Conservation (phyloP, 305 asterid species). For the Withania somnifera region DNA sequence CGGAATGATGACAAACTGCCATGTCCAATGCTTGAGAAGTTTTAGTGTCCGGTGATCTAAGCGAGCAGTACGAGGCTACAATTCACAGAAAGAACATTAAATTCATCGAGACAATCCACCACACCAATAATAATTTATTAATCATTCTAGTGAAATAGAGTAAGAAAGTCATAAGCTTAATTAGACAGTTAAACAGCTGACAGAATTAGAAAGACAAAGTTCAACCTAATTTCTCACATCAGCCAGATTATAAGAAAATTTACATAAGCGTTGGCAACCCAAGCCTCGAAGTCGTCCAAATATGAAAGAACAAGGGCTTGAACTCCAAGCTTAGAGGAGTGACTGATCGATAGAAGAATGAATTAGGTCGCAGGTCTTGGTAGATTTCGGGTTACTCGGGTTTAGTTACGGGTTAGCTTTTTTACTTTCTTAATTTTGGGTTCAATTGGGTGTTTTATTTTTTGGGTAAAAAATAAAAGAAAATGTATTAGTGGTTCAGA, state of each 20-base stretch:
- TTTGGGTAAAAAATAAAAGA: too few relatives aligned
- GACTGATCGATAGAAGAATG: too few relatives aligned
- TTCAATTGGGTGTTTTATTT: too few relatives aligned
- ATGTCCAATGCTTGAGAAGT: constrained; percentile 65
- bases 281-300: background rate
- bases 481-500: too few relatives aligned
- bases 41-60: constrained; percentile 55
- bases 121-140: background rate
- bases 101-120: background rate
- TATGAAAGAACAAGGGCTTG: background rate
- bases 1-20: constrained; percentile 88
- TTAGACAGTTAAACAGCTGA: background rate
- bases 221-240: background rate
- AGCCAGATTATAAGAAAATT: background rate
- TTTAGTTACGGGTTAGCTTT: too few relatives aligned
- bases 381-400: too few relatives aligned
- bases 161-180: background rate
- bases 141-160: background rate
- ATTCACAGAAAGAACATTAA: constrained; percentile 1
- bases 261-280: background rate
- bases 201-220: background rate
- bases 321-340: too few relatives aligned
- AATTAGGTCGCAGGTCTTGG: too few relatives aligned
- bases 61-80: constrained; percentile 60
- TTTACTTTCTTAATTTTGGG: too few relatives aligned